phyloP scores from a whole-genome alignment of 352 stramenopile species.

The Peronosclerospora sorghi region DNA sequence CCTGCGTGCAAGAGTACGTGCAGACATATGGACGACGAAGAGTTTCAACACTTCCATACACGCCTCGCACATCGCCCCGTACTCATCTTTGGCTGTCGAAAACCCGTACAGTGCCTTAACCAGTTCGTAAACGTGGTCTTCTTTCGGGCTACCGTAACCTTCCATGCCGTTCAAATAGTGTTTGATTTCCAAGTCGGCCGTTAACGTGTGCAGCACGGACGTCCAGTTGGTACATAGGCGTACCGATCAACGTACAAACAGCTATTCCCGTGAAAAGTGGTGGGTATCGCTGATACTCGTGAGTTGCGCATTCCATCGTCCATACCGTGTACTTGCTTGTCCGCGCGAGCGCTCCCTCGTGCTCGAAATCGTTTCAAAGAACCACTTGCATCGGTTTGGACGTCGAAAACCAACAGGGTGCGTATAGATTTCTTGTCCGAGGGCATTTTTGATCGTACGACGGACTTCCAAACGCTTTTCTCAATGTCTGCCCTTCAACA shows the following conservation, averaged over 20 bases:
- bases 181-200: background rate
- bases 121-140: background rate
- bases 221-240: background rate
- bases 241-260: background rate
- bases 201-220: background rate
- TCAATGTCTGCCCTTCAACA: background rate
- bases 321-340: constrained; percentile 6
- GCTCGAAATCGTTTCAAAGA: constrained; percentile 2
- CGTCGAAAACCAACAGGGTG: constrained; percentile 3
- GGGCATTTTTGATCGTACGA: background rate
- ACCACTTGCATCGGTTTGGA: background rate
- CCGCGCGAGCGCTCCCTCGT: background rate
- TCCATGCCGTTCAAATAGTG: background rate
- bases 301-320: constrained; percentile 2
- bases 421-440: background rate
- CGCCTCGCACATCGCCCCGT: no score
- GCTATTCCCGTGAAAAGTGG: constrained; percentile 3
- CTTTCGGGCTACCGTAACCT: background rate
- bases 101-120: background rate
- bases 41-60: no score
- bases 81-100: no score
- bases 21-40: no score
- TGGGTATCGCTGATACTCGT: constrained; percentile 1
- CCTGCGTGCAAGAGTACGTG: no score
- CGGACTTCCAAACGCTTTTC: background rate